These are phyloP conservation scores for Acacia concinna DNA, from an alignment of 331 rosid species.

Conservation along the genomic window DNA sequence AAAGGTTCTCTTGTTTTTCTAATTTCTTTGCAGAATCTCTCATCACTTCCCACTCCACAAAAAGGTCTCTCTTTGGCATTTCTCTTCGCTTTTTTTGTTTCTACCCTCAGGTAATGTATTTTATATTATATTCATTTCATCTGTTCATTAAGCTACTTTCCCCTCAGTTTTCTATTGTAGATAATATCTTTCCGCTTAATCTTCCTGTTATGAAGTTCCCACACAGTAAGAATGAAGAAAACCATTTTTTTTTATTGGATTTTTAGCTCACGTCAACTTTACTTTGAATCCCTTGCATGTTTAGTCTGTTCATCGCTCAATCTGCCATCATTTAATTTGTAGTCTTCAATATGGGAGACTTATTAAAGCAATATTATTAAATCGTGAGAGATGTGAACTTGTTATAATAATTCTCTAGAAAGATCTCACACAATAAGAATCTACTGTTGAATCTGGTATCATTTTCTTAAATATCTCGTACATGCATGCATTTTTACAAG, in stretches of 20 bases:
- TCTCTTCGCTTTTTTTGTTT: slow-evolving; percentile 13
- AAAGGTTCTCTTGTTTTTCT: not conserved
- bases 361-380: not conserved
- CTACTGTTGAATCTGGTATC: not conserved
- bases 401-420: not conserved
- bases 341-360: not conserved
- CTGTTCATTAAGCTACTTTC: not conserved
- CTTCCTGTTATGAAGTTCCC: slow-evolving; percentile 4
- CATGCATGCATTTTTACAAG: not conserved
- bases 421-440: not conserved
- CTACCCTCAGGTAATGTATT: slow-evolving; percentile 25
- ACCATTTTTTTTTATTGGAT: not conserved
- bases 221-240: not conserved
- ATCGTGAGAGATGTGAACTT: not conserved
- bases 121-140: not conserved
- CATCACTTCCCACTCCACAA: not conserved
- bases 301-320: not conserved
- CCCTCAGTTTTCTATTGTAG: not conserved
- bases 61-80: slow-evolving; percentile 18
- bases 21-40: slow-evolving; percentile 21
- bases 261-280: slow-evolving; percentile 1
- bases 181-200: not conserved
- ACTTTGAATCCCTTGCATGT: not conserved
- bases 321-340: not conserved
- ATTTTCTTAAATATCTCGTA: not conserved